Percentiles rank a stretch among this genome's conserved stretches.
These are phyloP conservation scores for Tubosaeta sp. DNA, from an alignment of 768 basidiomycete genomes.

Conservation along the genomic window DNA sequence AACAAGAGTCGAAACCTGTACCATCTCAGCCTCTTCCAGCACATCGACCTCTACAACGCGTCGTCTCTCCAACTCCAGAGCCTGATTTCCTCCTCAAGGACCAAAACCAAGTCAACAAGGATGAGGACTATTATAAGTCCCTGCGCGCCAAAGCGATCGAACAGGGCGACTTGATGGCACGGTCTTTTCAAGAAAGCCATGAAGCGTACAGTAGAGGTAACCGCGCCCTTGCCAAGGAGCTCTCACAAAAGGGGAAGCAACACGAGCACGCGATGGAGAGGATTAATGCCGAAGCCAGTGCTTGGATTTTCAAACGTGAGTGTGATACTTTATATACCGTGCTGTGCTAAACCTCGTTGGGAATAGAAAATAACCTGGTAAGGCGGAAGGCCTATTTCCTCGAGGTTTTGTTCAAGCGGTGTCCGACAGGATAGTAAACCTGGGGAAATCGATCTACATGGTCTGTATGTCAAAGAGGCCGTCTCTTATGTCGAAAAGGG, in stretches of 20 bases:
- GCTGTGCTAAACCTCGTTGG: background rate
- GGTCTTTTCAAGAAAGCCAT: conserved; percentile 66
- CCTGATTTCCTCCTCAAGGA: conserved; percentile 35
- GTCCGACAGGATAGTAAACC: conserved; percentile 53
- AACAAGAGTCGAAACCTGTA: conserved; percentile 12
- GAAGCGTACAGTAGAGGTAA: conserved; percentile 70
- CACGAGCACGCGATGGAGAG: conserved; percentile 76
- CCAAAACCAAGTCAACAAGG: conserved; percentile 59
- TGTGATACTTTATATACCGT: conserved; percentile 3
- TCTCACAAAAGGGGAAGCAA: conserved; percentile 75
- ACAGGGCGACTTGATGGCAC: conserved; percentile 77
- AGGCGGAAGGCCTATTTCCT: background rate
- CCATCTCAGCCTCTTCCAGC: conserved; percentile 13
- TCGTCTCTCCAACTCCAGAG: background rate
- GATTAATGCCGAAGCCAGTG: conserved; percentile 75
- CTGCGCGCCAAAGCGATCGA: conserved; percentile 73
- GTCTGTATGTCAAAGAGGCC: conserved; percentile 91
- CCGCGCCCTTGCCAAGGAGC: conserved; percentile 74
- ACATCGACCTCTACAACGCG: conserved; percentile 17
- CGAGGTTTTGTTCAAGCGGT: background rate
- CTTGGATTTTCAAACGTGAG: conserved; percentile 79
- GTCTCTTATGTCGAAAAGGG: conserved; percentile 68
- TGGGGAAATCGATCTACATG: conserved; percentile 86
- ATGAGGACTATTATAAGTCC: conserved; percentile 61
- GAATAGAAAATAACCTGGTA: conserved; percentile 73